These are phyloP conservation scores for Sclerotinia nivalis DNA, from an alignment of 2,329 filamentous ascomycete genomes.

Conservation along the genomic window DNA sequence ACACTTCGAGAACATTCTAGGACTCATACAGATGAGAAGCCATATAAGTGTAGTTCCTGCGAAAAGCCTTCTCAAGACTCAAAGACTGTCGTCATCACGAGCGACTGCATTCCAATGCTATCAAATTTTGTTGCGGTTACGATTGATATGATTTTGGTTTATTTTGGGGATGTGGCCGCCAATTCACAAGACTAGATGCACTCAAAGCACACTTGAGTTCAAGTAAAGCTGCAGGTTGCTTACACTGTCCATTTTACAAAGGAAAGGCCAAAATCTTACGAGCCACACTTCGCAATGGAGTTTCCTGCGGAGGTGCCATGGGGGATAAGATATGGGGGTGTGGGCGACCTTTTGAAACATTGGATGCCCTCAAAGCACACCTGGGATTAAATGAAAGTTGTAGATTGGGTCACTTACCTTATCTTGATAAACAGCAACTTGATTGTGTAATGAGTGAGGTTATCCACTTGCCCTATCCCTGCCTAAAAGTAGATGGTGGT, in stretches of 20 bases:
- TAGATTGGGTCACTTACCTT: no score
- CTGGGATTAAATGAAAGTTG: no score
- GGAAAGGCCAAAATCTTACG: accelerated
- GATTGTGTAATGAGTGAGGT: not conserved
- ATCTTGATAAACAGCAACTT: not conserved
- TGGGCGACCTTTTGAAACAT: not conserved
- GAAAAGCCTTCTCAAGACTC: not conserved
- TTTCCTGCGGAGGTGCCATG: no score
- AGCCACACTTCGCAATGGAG: no score
- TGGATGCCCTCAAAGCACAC: not conserved
- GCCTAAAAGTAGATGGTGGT: not conserved
- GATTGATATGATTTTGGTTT: accelerated
- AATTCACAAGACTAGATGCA: not conserved
- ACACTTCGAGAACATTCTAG: not conserved
- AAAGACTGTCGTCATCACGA: not conserved
- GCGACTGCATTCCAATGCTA: not conserved
- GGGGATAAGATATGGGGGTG: not conserved
- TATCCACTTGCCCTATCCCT: not conserved
- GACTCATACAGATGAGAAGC: not conserved
- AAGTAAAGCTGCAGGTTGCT: not conserved
- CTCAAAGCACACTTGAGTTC: not conserved
- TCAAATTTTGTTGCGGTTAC: accelerated
- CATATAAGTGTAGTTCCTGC: not conserved
- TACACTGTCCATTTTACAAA: accelerated
- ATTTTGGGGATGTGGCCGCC: not conserved